A percentile compares a stretch with the other conserved stretches of the same genome.
phyloP scores from a whole-genome alignment of 495 filamentous ascomycete species.

The Apodospora peruviana region DNA sequence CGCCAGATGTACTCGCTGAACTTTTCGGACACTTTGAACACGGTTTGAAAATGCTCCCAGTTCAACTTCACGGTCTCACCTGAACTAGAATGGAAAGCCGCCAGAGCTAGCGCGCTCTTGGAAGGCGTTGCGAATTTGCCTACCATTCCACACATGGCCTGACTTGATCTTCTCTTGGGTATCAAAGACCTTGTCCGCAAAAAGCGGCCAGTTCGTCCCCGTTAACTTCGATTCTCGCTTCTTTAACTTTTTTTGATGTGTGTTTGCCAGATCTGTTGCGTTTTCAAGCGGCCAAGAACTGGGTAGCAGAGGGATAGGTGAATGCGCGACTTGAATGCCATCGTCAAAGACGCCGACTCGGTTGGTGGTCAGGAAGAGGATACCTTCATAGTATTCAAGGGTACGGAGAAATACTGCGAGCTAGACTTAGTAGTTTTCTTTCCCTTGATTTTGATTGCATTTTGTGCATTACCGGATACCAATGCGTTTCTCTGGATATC shows the following conservation, averaged over 20 bases:
- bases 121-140: constrained; percentile 37
- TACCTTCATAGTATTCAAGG: constrained; percentile 48
- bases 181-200: constrained; percentile 4
- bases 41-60: not conserved
- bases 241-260: constrained; percentile 26
- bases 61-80: not conserved
- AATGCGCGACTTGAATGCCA: constrained; percentile 34
- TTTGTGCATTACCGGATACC: not conserved
- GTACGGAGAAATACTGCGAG: constrained; percentile 38
- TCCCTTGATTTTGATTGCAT: too few relatives aligned
- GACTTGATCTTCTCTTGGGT: not conserved
- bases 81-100: constrained; percentile 13
- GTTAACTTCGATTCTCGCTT: constrained; percentile 17
- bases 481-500: constrained; percentile 13
- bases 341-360: constrained; percentile 23
- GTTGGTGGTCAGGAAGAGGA: constrained; percentile 30
- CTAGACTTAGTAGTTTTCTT: too few relatives aligned
- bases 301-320: constrained; percentile 38
- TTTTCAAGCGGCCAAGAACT: constrained; percentile 18
- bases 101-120: constrained; percentile 32
- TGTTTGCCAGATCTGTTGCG: constrained; percentile 31
- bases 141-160: constrained; percentile 20
- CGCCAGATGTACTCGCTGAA: not conserved
- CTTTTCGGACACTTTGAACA: not conserved
- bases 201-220: constrained; percentile 11